phyloP scores from a whole-genome alignment of 805 yeast genomes.

The Kazachstania bromeliacearum region DNA sequence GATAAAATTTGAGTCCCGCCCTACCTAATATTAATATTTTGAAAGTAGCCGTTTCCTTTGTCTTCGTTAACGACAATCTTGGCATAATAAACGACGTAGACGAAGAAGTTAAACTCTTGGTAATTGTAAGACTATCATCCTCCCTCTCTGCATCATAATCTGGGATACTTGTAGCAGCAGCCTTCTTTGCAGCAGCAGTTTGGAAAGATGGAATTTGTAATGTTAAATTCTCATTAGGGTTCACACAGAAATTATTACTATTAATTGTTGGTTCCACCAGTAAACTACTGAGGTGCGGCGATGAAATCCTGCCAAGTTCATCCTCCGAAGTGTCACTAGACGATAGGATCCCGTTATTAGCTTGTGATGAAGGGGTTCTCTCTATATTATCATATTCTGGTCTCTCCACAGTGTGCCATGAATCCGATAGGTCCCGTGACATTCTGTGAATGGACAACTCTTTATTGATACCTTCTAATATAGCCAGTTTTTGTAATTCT shows the following conservation, averaged over 20 bases:
- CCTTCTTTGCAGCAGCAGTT: slow-evolving; percentile 2
- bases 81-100: slow-evolving; percentile 29
- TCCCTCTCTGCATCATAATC: slow-evolving; percentile 6
- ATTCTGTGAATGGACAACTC: too few species aligned
- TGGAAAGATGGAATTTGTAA: too few species aligned
- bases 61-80: slow-evolving; percentile 16
- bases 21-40: slow-evolving; percentile 22
- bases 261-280: slow-evolving; percentile 4
- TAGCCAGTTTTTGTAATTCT: too few species aligned
- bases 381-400: slow-evolving; percentile 9
- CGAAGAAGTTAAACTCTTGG: slow-evolving; percentile 21
- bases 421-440: slow-evolving; percentile 15
- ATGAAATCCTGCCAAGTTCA: too few species aligned
- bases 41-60: slow-evolving; percentile 4
- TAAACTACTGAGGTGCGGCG: slow-evolving; percentile 6
- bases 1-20: slow-evolving; percentile 18
- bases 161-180: slow-evolving; percentile 4
- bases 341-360: slow-evolving; percentile 13
- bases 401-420: slow-evolving; percentile 25
- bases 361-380: slow-evolving; percentile 12
- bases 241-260: background rate
- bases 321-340: slow-evolving; percentile 29
- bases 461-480: too few species aligned
- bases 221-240: too few species aligned
- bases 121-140: slow-evolving; percentile 12